phyloP scores from a whole-genome alignment of 2,329 filamentous ascomycete genomes.

The Whalleya microplaca region DNA sequence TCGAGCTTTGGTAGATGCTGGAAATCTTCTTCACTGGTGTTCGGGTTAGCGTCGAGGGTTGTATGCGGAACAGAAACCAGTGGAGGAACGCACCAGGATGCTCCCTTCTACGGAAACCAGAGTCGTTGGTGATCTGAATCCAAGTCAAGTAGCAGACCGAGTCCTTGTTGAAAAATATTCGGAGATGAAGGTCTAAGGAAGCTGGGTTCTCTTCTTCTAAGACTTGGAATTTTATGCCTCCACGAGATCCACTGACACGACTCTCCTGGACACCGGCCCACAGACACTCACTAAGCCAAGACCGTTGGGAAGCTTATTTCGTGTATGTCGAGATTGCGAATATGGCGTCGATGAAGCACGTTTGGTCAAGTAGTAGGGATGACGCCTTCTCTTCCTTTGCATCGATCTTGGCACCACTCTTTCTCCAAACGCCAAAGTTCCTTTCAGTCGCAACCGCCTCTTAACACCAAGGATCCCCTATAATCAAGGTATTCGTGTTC shows the following conservation, averaged over 20 bases:
- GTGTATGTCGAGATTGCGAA: not conserved
- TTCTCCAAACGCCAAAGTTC: not conserved
- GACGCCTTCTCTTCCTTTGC: conserved; percentile 11
- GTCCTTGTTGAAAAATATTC: not conserved
- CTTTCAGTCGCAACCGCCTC: conserved; percentile 2
- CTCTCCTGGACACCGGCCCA: not conserved
- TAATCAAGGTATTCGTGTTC: not conserved
- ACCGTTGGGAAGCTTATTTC: not conserved
- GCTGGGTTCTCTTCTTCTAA: not conserved
- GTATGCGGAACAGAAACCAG: not conserved
- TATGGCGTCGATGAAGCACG: not conserved
- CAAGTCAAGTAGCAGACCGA: not conserved
- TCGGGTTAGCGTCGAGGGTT: not conserved
- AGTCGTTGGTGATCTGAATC: not conserved
- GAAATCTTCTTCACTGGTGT: not conserved
- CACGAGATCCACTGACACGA: not conserved
- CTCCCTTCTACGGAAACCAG: not conserved
- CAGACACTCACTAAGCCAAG: not conserved
- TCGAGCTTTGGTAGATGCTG: not conserved
- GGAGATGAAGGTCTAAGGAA: not conserved
- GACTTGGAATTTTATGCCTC: not conserved
- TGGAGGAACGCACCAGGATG: not conserved
- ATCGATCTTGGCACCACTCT: conserved; percentile 2
- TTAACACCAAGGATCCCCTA: not conserved
- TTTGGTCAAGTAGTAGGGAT: not conserved